Evolutionary conservation across 75 land plant genomes (phyloP), one percentile per base, ranked within the genome.

Genomic region (Sequoia sempervirens): DNA sequence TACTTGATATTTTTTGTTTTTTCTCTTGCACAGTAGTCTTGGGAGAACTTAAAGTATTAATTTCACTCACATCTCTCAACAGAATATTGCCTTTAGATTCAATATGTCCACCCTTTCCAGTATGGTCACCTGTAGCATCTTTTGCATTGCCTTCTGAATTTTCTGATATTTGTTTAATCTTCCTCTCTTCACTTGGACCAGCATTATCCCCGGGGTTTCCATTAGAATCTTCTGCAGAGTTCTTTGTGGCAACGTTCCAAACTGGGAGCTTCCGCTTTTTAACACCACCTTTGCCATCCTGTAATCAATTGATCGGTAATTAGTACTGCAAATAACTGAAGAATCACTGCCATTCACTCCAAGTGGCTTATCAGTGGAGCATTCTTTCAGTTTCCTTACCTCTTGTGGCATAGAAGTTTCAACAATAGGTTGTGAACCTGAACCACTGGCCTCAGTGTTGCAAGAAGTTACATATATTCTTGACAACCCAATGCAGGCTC

Each of bases 401-500:
- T 69, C 73, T 68, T 68, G 32, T 26, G 70, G 70, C 70, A 68
- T 68, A 26, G 32, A 68, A 68, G 70, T 68, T 68, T 68, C 26
- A 68, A 28, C 32, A 68, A 26, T 28, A 68, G 70, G 26, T 68
- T 68, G 32, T 32, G 37, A 69, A 69, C 13, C 15, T n/a, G n/a
- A n/a, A n/a, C n/a, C n/a, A 11, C 14, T 69, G 73, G 23, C 82
- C 40, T 75, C 81, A 28, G 78, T 81, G 30, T 86, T 86, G 80
- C 89, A 86, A 74, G 84, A 20, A 50, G 50, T 75, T 36, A 86
- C 82, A 76, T 82, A 45, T 68, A 87, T 86, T 37, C 83, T 70
- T 41, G 89, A 87, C 72, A 87, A 75, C n/a, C 89, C 89, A 72
- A 87, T 87, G 74, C 87, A 86, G 15, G 89, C 79, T 20, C 83